A percentile compares a stretch with the other conserved stretches of the same genome.
Conservation (phyloP, 306 rosid genomes). For the Acacia acuminata region DNA sequence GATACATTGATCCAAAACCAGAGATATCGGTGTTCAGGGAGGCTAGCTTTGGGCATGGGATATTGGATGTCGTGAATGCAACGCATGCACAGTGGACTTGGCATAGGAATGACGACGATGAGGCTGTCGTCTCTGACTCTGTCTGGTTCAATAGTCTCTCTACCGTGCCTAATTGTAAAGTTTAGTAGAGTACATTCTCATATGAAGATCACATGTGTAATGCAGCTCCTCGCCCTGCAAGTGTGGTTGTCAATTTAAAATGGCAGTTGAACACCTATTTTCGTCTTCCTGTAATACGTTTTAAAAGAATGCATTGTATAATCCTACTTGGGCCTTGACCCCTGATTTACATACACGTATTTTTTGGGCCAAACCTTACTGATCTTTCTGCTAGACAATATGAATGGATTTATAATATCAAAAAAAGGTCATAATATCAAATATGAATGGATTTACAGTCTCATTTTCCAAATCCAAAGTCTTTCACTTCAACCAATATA, state of each 20-base stretch:
- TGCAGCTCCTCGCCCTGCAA: not conserved
- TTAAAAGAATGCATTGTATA: not conserved
- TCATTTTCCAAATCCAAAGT: not conserved
- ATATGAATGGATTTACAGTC: not conserved
- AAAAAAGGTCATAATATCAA: no score
- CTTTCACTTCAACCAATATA: not conserved
- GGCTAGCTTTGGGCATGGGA: conserved; percentile 89
- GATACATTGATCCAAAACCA: conserved; percentile 64
- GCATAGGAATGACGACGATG: conserved; percentile 68
- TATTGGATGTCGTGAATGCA: conserved; percentile 57
- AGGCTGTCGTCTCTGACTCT: conserved; percentile 46
- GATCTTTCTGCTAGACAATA: not conserved
- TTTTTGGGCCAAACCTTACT: not conserved
- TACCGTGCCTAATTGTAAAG: conserved; percentile 53
- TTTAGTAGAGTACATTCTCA: not conserved
- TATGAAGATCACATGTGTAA: not conserved
- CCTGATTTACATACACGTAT: not conserved
- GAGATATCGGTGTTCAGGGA: conserved; percentile 69
- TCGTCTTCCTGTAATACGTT: not conserved
- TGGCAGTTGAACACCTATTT: not conserved
- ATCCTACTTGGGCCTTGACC: not conserved
- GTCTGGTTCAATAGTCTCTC: conserved; percentile 56
- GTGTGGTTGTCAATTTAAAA: not conserved
- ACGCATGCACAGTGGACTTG: conserved; percentile 79
- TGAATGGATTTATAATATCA: no score